phyloP scores from a whole-genome alignment of 1,139 yeast genomes.

The Yamadazyma dendronema region DNA sequence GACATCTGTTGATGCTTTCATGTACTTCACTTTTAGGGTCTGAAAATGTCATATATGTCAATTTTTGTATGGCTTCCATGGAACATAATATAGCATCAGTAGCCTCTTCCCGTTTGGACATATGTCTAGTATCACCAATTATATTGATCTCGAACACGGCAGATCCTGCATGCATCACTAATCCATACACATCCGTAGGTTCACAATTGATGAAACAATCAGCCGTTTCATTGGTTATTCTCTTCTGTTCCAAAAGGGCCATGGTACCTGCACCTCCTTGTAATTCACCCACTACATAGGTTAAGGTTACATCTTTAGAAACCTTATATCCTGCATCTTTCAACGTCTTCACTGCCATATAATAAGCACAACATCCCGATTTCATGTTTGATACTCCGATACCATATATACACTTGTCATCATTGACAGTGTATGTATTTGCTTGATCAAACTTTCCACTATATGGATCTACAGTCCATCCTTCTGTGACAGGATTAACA shows the following conservation, averaged over 20 bases:
- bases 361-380: conserved; percentile 26
- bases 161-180: conserved; percentile 16
- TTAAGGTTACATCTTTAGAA: conserved; percentile 14
- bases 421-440: conserved; percentile 7
- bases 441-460: conserved; percentile 19
- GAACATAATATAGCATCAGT: conserved; percentile 16
- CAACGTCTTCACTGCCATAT: conserved; percentile 24
- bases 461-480: conserved; percentile 27
- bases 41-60: conserved; percentile 16
- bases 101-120: conserved; percentile 17
- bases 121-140: conserved; percentile 16
- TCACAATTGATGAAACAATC: conserved; percentile 16
- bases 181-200: conserved; percentile 15
- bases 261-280: conserved; percentile 18
- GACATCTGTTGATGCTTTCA: conserved; percentile 14
- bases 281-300: conserved; percentile 17
- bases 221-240: conserved; percentile 14
- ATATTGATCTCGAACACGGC: conserved; percentile 16
- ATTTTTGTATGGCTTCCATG: conserved; percentile 15
- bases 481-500: conserved; percentile 25
- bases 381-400: conserved; percentile 27
- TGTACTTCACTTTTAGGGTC: conserved; percentile 12
- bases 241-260: conserved; percentile 14
- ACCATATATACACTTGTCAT: conserved; percentile 19
- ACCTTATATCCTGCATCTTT: conserved; percentile 17